Conservation (phyloP, 1,284 basidiomycete species). For the Rugosomyces carneus region DNA sequence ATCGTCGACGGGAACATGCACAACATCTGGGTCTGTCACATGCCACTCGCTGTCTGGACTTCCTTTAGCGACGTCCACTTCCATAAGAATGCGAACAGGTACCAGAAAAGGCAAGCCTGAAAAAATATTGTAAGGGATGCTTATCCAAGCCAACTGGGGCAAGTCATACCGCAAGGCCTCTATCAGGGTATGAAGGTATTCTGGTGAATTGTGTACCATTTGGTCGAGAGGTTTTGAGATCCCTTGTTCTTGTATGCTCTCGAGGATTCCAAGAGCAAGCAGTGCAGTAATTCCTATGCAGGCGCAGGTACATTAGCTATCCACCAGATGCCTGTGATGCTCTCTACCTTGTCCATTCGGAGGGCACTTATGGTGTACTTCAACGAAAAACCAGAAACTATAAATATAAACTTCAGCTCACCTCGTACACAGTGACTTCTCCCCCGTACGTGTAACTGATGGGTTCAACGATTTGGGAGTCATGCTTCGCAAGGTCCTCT, state of each 20-base stretch:
- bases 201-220: conserved; percentile 82
- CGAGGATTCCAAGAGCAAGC: conserved; percentile 88
- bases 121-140: background rate
- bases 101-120: conserved; percentile 79
- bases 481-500: conserved; percentile 79
- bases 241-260: conserved; percentile 74
- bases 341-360: conserved; percentile 86
- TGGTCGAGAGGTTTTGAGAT: conserved; percentile 66
- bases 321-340: background rate
- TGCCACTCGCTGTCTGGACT: conserved; percentile 75
- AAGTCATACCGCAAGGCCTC: conserved; percentile 74
- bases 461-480: conserved; percentile 78
- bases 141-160: background rate
- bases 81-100: conserved; percentile 13
- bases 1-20: conserved; percentile 69
- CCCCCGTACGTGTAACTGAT: conserved; percentile 85
- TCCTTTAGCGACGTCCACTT: background rate
- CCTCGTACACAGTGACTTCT: conserved; percentile 83
- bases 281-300: conserved; percentile 77
- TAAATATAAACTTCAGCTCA: conserved; percentile 25
- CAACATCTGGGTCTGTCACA: conserved; percentile 80
- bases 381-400: conserved; percentile 4
- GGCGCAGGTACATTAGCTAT: background rate
- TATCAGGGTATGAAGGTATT: conserved; percentile 86
- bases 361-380: conserved; percentile 60